phyloP scores from a whole-genome alignment of 805 yeast genomes.

The Teunomyces atbi region DNA sequence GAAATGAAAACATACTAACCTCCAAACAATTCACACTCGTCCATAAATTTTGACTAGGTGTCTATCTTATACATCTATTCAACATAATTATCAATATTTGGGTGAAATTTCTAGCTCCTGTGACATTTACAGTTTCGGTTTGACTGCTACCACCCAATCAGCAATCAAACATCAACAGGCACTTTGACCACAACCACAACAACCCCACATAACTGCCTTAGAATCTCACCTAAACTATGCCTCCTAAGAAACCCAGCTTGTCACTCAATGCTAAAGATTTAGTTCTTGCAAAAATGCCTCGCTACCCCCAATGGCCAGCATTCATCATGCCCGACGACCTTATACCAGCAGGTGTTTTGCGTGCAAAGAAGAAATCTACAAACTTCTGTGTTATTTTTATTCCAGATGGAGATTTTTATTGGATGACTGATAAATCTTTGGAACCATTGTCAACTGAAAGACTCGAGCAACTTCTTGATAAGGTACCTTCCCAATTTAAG shows the following conservation, averaged over 20 bases:
- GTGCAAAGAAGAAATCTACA: conserved; percentile 35
- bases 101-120: not conserved
- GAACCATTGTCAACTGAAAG: conserved; percentile 30
- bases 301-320: conserved; percentile 51
- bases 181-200: not conserved
- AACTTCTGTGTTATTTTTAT: conserved; percentile 43
- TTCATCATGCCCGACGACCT: conserved; percentile 42
- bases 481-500: conserved; percentile 25
- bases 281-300: conserved; percentile 46
- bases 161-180: not conserved
- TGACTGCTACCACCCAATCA: not conserved
- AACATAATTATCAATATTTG: not conserved
- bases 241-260: conserved; percentile 26
- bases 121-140: not conserved
- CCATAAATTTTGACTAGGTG: conserved; percentile 1
- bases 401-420: conserved; percentile 46
- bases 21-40: not conserved
- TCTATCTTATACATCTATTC: not conserved
- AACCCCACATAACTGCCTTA: not conserved
- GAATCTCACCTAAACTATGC: conserved; percentile 20
- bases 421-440: conserved; percentile 42
- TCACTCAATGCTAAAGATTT: conserved; percentile 32
- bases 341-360: conserved; percentile 35
- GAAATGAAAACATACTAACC: conserved; percentile 1
- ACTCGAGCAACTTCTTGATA: conserved; percentile 26